Conservation (phyloP, 495 filamentous ascomycete species). For the Paragyromitra xinjiangensis region DNA sequence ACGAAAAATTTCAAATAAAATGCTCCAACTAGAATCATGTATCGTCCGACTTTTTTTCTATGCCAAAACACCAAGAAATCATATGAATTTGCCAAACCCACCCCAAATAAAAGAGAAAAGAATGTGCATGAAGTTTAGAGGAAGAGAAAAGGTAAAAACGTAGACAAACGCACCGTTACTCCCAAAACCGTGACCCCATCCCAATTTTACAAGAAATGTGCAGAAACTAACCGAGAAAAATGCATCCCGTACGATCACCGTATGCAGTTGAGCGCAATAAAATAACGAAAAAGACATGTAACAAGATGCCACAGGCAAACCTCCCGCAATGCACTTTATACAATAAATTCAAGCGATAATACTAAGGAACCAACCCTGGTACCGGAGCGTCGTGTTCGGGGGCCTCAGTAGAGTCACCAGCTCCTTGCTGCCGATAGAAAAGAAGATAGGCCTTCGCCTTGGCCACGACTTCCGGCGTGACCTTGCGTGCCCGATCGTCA, state of each 20-base stretch:
- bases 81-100: slow-evolving; percentile 47
- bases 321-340: slow-evolving; percentile 45
- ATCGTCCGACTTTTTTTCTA: slow-evolving; percentile 48
- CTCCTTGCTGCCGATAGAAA: slow-evolving; percentile 48
- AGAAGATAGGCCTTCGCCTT: slow-evolving; percentile 56
- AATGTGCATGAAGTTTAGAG: slow-evolving; percentile 41
- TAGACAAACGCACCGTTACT: slow-evolving; percentile 51
- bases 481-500: slow-evolving; percentile 50
- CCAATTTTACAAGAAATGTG: slow-evolving; percentile 44
- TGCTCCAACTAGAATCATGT: slow-evolving; percentile 25
- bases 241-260: slow-evolving; percentile 32
- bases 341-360: slow-evolving; percentile 39
- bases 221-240: slow-evolving; percentile 34
- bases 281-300: slow-evolving; percentile 37
- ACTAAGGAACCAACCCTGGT: slow-evolving; percentile 20
- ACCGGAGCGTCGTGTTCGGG: not conserved
- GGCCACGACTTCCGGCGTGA: slow-evolving; percentile 46
- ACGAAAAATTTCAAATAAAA: slow-evolving; percentile 38
- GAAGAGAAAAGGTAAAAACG: slow-evolving; percentile 47
- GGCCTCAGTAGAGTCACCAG: slow-evolving; percentile 3
- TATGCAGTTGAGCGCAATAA: slow-evolving; percentile 45
- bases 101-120: slow-evolving; percentile 35
- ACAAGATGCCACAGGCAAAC: slow-evolving; percentile 38
- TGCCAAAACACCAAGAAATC: slow-evolving; percentile 50
- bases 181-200: slow-evolving; percentile 50